Base-by-base conservation (phyloP, 208 protist species). In the Blastocrithidia nonstop region DNA sequence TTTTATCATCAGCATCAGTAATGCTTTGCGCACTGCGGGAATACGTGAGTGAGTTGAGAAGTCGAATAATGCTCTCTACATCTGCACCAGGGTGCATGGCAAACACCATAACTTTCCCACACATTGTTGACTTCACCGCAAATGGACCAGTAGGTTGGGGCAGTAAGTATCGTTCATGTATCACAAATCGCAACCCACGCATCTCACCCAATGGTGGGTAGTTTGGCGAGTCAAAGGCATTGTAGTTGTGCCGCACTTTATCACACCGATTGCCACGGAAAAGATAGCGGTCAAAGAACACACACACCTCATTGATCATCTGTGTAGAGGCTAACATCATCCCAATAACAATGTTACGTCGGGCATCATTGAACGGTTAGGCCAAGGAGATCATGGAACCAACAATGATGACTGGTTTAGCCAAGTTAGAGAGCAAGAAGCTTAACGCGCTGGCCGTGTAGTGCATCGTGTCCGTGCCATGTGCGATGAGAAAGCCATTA, bases 381-480 rank as follows among this genome's bases (percentile, higher is more conserved):
- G 54, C 72, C 27, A 97, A 57, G 0, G 95, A 87, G 32, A 96
- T 70, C 61, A 95, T 91, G 5, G 87, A 77, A 4, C 96, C 96
- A 16, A 96, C 98, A 6, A 99, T 44, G 25, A 99, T 74, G 21
- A 98, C 94, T 0, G 94, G 69, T 68, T 98, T 98, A 23, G 63
- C 70, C 1, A 98, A 66, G 64, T 98, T 97, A 54, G 92, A 71
- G 6, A 99, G 69, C 50, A 98, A 71, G 52, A 98, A 99, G 27
- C 83, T 89, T 3, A 98, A 66, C 8, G 94, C 95, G 39, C 64
- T 86, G 3, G 95, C 92, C 5, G 93, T 97, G 70, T 96, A 98
- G 31, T 94, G 72, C 91, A 99, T 95, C 3, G 96, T 98, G 67
- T 98, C 96, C 4, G 95, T 98, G 29, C 96, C 95, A 48, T 96